These are phyloP conservation scores for Panicum hallii DNA, from an alignment of 202 grass and related monocot species.

Conservation along the genomic window DNA sequence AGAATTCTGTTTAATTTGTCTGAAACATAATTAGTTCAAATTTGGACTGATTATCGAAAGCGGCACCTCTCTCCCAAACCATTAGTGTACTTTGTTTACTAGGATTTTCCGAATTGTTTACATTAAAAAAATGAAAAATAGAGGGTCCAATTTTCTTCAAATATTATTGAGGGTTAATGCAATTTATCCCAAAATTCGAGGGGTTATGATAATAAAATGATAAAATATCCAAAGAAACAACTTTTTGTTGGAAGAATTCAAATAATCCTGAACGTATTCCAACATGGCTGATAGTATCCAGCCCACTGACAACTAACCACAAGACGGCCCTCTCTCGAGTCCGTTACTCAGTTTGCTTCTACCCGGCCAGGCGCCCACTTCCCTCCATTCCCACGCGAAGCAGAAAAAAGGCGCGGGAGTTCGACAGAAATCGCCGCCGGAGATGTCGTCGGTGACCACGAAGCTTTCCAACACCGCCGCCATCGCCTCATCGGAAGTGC, in stretches of 20 bases:
- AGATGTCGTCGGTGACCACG: conserved; percentile 48
- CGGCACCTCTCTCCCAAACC: neutral
- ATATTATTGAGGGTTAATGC: too few species aligned
- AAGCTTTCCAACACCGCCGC: conserved; percentile 56
- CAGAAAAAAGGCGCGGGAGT: neutral
- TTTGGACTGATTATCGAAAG: too few species aligned
- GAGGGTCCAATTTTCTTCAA: neutral
- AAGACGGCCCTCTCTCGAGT: neutral
- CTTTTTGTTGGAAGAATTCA: neutral
- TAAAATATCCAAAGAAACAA: neutral
- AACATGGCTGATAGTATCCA: neutral
- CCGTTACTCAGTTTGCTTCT: neutral
- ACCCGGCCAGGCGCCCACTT: neutral
- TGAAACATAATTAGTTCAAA: neutral
- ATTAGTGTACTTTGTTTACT: neutral
- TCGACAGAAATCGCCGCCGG: conserved; percentile 33
- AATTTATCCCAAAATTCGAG: neutral
- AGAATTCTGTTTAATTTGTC: neutral
- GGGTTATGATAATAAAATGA: neutral
- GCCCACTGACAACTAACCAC: neutral
- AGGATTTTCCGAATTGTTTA: neutral
- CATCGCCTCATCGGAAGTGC: conserved; percentile 50
- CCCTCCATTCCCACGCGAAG: neutral
- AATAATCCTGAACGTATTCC: neutral
- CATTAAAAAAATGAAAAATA: neutral